These are phyloP conservation scores for Clarireedia homoeocarpa DNA, from an alignment of 2,329 filamentous ascomycete genomes.

Conservation along the genomic window DNA sequence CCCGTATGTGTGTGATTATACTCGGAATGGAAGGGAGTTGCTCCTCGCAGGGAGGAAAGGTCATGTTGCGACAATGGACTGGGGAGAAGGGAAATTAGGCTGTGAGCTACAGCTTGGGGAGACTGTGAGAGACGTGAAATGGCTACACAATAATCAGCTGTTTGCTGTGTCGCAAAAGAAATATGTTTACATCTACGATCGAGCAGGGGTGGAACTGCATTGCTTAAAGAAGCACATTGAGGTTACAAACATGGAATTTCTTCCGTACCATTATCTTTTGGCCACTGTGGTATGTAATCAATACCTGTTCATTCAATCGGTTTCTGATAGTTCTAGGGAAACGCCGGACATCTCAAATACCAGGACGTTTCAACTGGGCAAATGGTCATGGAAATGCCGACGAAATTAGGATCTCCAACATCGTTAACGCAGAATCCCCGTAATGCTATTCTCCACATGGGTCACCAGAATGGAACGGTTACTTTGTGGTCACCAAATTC, in stretches of 20 bases:
- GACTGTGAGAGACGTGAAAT: slow-evolving; percentile 81
- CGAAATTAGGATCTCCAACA: slow-evolving; percentile 74
- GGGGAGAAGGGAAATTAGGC: slow-evolving; percentile 82
- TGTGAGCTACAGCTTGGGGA: slow-evolving; percentile 89
- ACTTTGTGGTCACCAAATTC: slow-evolving; percentile 95
- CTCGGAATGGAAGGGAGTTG: slow-evolving; percentile 78
- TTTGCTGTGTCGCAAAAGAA: slow-evolving; percentile 97
- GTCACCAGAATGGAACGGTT: slow-evolving; percentile 91
- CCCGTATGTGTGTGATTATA: slow-evolving; percentile 84
- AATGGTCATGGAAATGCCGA: slow-evolving; percentile 77
- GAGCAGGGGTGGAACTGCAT: slow-evolving; percentile 84
- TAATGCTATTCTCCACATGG: slow-evolving; percentile 86
- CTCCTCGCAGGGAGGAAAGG: slow-evolving; percentile 84
- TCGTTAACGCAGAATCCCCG: slow-evolving; percentile 82
- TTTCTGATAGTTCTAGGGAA: slow-evolving; percentile 43
- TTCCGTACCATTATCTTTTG: slow-evolving; percentile 92
- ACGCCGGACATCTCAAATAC: slow-evolving; percentile 81
- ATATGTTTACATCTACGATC: slow-evolving; percentile 93
- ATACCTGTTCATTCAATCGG: neutral
- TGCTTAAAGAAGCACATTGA: slow-evolving; percentile 86
- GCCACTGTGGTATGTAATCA: slow-evolving; percentile 63
- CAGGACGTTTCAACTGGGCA: slow-evolving; percentile 93
- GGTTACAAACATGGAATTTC: slow-evolving; percentile 87
- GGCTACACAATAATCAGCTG: slow-evolving; percentile 89
- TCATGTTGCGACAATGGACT: slow-evolving; percentile 94